Evolutionary conservation across 1,284 basidiomycete species (phyloP), one percentile per base, ranked within the genome.

Genomic region (Trametes polyzona): DNA sequence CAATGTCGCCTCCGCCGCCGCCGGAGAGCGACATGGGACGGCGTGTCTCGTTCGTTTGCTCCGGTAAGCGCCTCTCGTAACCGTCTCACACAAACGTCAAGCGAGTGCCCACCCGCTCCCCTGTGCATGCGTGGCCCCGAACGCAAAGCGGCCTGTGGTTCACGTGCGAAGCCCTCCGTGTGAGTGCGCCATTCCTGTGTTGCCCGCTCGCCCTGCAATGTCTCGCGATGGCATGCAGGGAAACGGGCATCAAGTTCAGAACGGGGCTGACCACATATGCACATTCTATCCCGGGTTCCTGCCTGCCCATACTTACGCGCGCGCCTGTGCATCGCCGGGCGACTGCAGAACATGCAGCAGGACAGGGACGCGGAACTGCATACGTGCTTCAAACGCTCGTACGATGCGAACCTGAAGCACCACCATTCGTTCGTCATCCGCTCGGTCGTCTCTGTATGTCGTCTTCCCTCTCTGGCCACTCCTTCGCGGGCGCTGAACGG

Each of bases 351-450:
- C 66, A 90, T 90, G 74, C 86, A 91, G 59, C 72, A 76, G 14
- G 88, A 96, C 74, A 78, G 79, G 40, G 71, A 71, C 17, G 81
- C 88, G 46, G 93, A 96, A 68, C 80, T 98, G 48, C 81, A 88
- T 64, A 81, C 80, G 50, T 93, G 92, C 71, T 98, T 99, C 78
- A 89, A 85, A 65, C 86, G 88, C 59, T 86, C 93, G 1, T 99
- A 97, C 77, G 92, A 95, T 64, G 78, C 80, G 41, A 89, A 91
- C 30, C 81, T 99, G 57, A 85, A 83, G 67, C 88, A 90, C 70
- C 87, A 93, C 73, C 95, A 96, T 75, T 83, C 86, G 2, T 94
- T 95, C 71, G 68, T 96, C 69, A 82, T 97, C 62, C 87, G 92
- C 43, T 88, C 90, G 24, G 79, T 96, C 54, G 95, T 96, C 63